phyloP scores from a whole-genome alignment of 345 rosid species.

The Populus tremula region DNA sequence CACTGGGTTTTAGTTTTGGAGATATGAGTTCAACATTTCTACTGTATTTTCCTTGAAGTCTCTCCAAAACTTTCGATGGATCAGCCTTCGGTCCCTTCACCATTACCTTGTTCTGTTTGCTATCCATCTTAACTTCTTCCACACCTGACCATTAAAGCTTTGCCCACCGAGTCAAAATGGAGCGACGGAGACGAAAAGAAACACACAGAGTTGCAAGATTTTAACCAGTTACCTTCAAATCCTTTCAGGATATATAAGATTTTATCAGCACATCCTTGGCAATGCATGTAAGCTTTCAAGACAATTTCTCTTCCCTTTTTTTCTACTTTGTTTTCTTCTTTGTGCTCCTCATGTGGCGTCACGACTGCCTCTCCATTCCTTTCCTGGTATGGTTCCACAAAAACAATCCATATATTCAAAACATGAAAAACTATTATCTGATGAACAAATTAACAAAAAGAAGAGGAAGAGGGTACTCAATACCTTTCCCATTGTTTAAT shows the following conservation, averaged over 20 bases:
- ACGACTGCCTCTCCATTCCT: too few species aligned
- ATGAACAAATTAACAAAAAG: neutral
- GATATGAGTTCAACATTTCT: slow-evolving; percentile 49
- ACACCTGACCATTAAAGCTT: slow-evolving; percentile 38
- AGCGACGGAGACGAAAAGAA: neutral
- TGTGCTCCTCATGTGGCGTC: neutral
- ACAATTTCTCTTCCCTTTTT: slow-evolving; percentile 3
- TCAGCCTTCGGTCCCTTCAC: slow-evolving; percentile 52
- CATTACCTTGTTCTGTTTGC: slow-evolving; percentile 36
- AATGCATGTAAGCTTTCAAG: slow-evolving; percentile 22
- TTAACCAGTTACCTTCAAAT: slow-evolving; percentile 8
- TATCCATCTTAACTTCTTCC: slow-evolving; percentile 43
- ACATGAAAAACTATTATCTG: neutral
- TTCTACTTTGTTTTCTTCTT: neutral
- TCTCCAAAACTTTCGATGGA: slow-evolving; percentile 40
- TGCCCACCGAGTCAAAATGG: neutral
- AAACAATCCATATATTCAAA: neutral
- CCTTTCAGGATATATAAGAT: slow-evolving; percentile 12
- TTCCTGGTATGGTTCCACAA: too few species aligned
- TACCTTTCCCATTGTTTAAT: neutral
- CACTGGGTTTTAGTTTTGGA: slow-evolving; percentile 36
- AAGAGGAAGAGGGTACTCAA: neutral
- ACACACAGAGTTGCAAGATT: neutral
- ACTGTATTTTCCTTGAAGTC: slow-evolving; percentile 50
- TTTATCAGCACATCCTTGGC: slow-evolving; percentile 24